Evolutionary conservation across 164 flowering plant species (phyloP).

Genomic region (Dillenia turbinata): DNA sequence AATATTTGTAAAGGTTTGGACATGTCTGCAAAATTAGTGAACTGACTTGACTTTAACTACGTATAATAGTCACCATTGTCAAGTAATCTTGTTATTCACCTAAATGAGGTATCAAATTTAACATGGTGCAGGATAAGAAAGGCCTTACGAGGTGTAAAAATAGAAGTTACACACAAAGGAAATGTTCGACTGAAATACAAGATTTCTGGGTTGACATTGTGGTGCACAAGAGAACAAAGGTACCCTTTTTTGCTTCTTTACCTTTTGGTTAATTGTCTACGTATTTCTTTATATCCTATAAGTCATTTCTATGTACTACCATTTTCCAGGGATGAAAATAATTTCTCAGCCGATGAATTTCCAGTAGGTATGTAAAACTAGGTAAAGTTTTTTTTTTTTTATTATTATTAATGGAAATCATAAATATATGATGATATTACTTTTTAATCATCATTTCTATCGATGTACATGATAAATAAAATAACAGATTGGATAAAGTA

Average conservation of each 20-base stretch:
- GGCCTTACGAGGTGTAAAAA: conserved; percentile 67
- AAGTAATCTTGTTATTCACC: not conserved
- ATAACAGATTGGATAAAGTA: no score
- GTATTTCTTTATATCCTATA: not conserved
- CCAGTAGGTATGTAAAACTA: no score
- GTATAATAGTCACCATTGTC: not conserved
- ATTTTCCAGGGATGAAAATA: no score
- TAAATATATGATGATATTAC: no score
- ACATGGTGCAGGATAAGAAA: conserved; percentile 44
- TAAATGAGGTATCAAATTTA: not conserved
- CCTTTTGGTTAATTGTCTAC: not conserved
- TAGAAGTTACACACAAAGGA: conserved; percentile 68
- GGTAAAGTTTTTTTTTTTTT: no score
- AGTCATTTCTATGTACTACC: not conserved
- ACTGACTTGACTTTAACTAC: not conserved
- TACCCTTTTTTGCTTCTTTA: conserved; percentile 10
- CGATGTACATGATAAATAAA: no score
- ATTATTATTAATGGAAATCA: no score
- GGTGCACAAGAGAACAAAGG: conserved; percentile 61
- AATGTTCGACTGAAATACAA: conserved; percentile 59
- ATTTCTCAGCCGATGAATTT: no score
- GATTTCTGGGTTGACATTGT: conserved; percentile 32
- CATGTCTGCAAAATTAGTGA: no score
- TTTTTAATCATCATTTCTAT: no score
- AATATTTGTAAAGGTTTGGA: no score